These are phyloP conservation scores for Neonectria neomacrospora DNA, from an alignment of 2,329 filamentous ascomycete species.

Conservation along the genomic window DNA sequence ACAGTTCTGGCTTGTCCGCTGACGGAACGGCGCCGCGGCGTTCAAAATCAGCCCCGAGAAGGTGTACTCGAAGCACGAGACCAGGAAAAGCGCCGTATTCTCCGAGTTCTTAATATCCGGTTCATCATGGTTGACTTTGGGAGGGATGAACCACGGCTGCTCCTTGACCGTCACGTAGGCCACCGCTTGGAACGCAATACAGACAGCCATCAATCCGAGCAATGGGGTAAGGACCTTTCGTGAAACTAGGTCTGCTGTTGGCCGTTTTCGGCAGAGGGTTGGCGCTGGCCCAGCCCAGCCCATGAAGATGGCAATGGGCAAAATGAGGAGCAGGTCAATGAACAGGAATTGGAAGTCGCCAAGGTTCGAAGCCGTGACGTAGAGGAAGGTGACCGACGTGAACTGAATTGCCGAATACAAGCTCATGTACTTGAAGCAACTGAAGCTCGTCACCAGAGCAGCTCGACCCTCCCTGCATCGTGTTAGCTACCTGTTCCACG, in stretches of 20 bases:
- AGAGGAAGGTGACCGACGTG: slow-evolving; percentile 95
- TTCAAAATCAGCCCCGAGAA: slow-evolving; percentile 89
- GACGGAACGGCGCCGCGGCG: slow-evolving; percentile 90
- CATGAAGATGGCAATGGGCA: slow-evolving; percentile 99
- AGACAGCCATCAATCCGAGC: slow-evolving; percentile 87
- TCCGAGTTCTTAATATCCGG: slow-evolving; percentile 92
- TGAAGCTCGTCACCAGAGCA: slow-evolving; percentile 97
- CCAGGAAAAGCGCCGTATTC: slow-evolving; percentile 89
- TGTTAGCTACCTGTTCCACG: slow-evolving; percentile 37
- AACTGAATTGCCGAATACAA: slow-evolving; percentile 99
- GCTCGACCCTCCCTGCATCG: slow-evolving; percentile 82
- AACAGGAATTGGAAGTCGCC: slow-evolving; percentile 98
- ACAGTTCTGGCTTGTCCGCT: slow-evolving; percentile 83
- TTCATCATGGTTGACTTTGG: slow-evolving; percentile 78
- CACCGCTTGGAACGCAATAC: slow-evolving; percentile 79
- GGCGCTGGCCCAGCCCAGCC: slow-evolving; percentile 92
- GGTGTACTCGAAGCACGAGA: slow-evolving; percentile 96
- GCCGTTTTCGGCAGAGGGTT: slow-evolving; percentile 81
- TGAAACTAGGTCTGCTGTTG: slow-evolving; percentile 91
- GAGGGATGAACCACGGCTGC: slow-evolving; percentile 89
- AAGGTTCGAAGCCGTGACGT: slow-evolving; percentile 91
- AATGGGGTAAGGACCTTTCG: slow-evolving; percentile 91
- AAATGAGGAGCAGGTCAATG: slow-evolving; percentile 90
- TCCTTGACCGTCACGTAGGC: slow-evolving; percentile 79
- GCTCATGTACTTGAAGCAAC: slow-evolving; percentile 99